Base-by-base conservation (phyloP, 2,329 filamentous ascomycete species). In the Trichoderma afroharzianum region DNA sequence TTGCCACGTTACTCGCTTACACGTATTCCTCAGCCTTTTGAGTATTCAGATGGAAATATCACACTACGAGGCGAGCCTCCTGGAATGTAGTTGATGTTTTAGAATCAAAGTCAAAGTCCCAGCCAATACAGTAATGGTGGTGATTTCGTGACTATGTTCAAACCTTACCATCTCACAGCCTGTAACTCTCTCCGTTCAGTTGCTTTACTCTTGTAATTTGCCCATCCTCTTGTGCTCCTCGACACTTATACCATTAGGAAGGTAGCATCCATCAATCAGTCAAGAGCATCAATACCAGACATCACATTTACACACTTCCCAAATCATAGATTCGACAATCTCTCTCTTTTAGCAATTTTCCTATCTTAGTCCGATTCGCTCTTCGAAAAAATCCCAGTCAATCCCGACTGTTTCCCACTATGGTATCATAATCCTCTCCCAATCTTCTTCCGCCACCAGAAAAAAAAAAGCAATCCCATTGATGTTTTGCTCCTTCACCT, bases 391-490 rank as follows among this genome's bases (percentile, higher is more conserved):
- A 21, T 61, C 36, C 18, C 39, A 21, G 47, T 6, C 50, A 28
- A n/a, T 53, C 24, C 21, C 32, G 33, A n/a, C 36, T 28, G 15
- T 50, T 30, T 62, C 66, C 66, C n/a, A 43, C 64, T 61, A 57
- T 69, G 66, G 66, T 69, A 69, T 69, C 66, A 69, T 69, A 47
- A 28, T 62, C 30, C 39, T 62, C 30, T 30, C 30, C 21, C 28
- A n/a, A n/a, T 8, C 59, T 26, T 58, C 57, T 59, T 43, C 66
- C n/a, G 21, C 66, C 36, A 14, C 36, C 43, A 33, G 28, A 61
- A 61, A 36, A 61, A 61, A n/a, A 26, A 47, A 61, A 47, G 32
- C 5, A 59, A 18, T 69, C 15, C 55, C 26, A n/a, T 12, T 30
- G 53, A n/a, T 11, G 32, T 50, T 28, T 47, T 68, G 55, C 36